Evolutionary conservation across 257 asterid species (phyloP).

Genomic region (Mentha longifolia): DNA sequence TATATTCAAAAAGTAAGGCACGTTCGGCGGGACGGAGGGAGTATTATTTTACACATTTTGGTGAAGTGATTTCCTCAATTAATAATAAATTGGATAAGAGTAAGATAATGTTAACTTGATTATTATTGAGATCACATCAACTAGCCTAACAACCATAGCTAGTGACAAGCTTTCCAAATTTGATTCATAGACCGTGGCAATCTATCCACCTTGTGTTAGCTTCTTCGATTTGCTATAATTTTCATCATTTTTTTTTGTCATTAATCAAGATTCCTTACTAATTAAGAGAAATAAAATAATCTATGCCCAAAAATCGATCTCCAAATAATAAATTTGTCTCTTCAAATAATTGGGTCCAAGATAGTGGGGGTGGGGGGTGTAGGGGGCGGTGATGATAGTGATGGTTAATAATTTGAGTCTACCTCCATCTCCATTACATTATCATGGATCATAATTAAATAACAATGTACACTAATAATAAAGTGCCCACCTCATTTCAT

Average conservation of each 20-base stretch:
- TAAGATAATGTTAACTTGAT: background rate
- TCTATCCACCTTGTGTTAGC: background rate
- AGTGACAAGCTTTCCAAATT: background rate
- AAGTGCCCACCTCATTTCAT: no score
- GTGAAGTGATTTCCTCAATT: conserved; percentile 5
- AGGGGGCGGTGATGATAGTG: background rate
- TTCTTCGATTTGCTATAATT: background rate
- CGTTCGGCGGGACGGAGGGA: no score
- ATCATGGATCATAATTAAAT: no score
- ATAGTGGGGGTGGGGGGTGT: background rate
- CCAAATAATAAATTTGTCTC: no score
- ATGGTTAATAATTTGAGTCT: no score
- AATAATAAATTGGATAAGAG: background rate
- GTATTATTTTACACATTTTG: no score
- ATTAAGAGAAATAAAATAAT: no score
- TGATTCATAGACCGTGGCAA: background rate
- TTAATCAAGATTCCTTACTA: background rate
- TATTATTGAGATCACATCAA: conserved; percentile 1
- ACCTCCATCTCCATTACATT: no score
- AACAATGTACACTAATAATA: no score
- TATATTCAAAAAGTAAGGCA: no score
- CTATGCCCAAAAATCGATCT: no score
- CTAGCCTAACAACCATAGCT: background rate
- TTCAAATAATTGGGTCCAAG: background rate
- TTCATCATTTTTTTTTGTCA: background rate